A percentile compares a stretch with the other conserved stretches of the same genome.
Conservation (phyloP, 1,139 yeast genomes). For the Candida glucosophila region DNA sequence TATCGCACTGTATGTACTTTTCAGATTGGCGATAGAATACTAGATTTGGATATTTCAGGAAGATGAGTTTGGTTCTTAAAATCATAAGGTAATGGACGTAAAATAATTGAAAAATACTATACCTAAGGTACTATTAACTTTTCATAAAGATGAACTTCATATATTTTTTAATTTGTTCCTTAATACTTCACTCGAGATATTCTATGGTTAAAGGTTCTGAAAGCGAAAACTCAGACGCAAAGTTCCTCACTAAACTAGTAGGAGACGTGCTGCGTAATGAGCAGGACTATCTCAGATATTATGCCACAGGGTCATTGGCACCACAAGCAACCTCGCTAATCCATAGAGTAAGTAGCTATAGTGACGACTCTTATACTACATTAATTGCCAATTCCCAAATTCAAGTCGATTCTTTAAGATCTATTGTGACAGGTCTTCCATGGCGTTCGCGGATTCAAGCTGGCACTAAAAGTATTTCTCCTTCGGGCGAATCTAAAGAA, state of each 20-base stretch:
- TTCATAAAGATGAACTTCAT: too few relatives aligned
- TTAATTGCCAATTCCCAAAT: slow-evolving; percentile 20
- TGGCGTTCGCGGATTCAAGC: slow-evolving; percentile 21
- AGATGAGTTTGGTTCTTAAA: too few relatives aligned
- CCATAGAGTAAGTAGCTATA: slow-evolving; percentile 28
- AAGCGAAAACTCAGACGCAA: too few relatives aligned
- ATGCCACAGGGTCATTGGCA: slow-evolving; percentile 19
- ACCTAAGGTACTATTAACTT: too few relatives aligned
- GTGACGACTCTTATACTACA: slow-evolving; percentile 33
- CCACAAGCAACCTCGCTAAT: slow-evolving; percentile 23
- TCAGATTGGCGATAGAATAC: too few relatives aligned
- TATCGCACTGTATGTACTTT: too few relatives aligned
- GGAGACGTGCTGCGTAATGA: slow-evolving; percentile 16
- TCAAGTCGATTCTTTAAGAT: slow-evolving; percentile 13
- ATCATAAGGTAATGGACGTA: too few relatives aligned
- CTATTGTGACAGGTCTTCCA: slow-evolving; percentile 33
- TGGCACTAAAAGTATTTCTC: slow-evolving; percentile 1
- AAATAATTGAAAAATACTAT: too few relatives aligned
- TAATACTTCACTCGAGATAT: too few relatives aligned
- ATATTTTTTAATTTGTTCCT: too few relatives aligned
- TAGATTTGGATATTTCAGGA: too few relatives aligned
- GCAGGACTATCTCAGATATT: slow-evolving; percentile 14
- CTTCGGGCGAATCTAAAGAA: slow-evolving; percentile 1
- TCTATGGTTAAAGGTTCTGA: too few relatives aligned
- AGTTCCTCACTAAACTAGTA: slow-evolving; percentile 21